Conservation (phyloP, 306 rosid species). For the Castanea crenata region DNA sequence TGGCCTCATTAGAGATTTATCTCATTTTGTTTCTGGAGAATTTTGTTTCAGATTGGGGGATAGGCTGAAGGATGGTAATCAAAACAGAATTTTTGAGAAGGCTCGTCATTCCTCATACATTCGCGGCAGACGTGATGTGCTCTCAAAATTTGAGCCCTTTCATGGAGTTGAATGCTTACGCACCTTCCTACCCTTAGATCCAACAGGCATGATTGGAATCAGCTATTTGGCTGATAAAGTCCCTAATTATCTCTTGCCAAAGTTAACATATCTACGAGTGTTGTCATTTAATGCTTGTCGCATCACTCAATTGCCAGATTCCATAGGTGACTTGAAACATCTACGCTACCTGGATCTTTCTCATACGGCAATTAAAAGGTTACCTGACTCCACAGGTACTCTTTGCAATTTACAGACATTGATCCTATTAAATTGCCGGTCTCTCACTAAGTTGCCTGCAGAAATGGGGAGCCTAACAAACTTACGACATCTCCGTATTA, state of each 20-base stretch:
- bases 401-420: slow-evolving; percentile 37
- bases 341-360: slow-evolving; percentile 32
- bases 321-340: slow-evolving; percentile 27
- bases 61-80: background rate
- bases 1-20: slow-evolving; percentile 25
- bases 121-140: slow-evolving; percentile 23
- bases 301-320: slow-evolving; percentile 25
- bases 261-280: slow-evolving; percentile 22
- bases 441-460: slow-evolving; percentile 25
- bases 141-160: slow-evolving; percentile 27
- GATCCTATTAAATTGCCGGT: slow-evolving; percentile 19
- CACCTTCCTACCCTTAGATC: slow-evolving; percentile 35
- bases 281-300: slow-evolving; percentile 32
- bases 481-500: slow-evolving; percentile 18
- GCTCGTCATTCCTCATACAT: slow-evolving; percentile 35
- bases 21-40: slow-evolving; percentile 32
- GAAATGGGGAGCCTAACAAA: slow-evolving; percentile 23
- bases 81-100: slow-evolving; percentile 18
- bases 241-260: slow-evolving; percentile 23
- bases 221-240: slow-evolving; percentile 33
- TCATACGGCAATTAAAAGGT: slow-evolving; percentile 23
- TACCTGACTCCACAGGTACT: slow-evolving; percentile 24
- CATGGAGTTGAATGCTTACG: slow-evolving; percentile 19
- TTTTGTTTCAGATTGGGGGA: slow-evolving; percentile 31
- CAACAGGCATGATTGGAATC: slow-evolving; percentile 23